Evolutionary conservation across 257 asterid genomes (phyloP), one percentile per base, ranked within the genome.

Genomic region (Euphrasia confusa): DNA sequence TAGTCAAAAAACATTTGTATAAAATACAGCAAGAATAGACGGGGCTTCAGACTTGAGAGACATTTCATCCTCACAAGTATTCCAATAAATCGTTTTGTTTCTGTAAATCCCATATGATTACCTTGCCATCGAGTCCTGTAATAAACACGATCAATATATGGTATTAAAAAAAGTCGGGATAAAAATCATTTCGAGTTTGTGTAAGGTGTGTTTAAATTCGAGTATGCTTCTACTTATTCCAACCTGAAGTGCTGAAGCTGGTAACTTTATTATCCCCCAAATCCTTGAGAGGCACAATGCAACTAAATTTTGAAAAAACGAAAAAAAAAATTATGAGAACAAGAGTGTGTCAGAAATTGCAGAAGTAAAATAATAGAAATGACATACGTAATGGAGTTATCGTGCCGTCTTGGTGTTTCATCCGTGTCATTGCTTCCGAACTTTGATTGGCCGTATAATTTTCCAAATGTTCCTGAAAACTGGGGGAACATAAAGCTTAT

Each of bases 181-280:
- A 1, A 54, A 54, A 54, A 28, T 26, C 8, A 13, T 14, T 58
- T 58, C 13, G 24, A 58, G 15, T 30, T 33, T 5, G 13, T 58
- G 18, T 17, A 4, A 53, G 48, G 50, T 52, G 26, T 50, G 21
- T 4, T 30, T 9, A 39, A 10, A 53, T 21, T 4, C 35, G 26
- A 33, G 66, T 54, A 40, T n/a, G 66, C 18, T 39, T 30, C 27
- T 45, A 54, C 54, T 13, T 30, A 50, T 30, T 70, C 83, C 35
- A 74, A 89, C 97, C 97, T 83, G 97, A 82, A 56, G 97, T 93
- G 79, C 92, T 89, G 88, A 87, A 93, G 64, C 81, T 75, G 63
- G 86, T 80, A 15, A 78, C 65, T 10, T 55, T 61, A 52, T 80
- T 64, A 33, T 77, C 82, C 62, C 82, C 82, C 47, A 77, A 54